Conservation (phyloP, 768 basidiomycete species). For the Peribolospora baueri region DNA sequence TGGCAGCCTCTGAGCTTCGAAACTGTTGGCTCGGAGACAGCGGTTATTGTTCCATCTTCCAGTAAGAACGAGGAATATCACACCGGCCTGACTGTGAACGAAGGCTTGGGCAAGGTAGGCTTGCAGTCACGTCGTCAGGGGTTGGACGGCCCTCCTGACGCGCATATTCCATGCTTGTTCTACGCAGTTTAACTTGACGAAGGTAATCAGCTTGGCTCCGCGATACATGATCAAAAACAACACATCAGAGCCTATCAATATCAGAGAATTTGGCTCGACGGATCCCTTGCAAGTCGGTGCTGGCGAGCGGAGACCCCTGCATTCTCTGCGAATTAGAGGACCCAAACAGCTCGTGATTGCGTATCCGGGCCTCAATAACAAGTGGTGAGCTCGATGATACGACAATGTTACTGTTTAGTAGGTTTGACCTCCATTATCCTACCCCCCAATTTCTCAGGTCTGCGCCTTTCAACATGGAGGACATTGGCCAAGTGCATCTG, state of each 20-base stretch:
- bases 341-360: slow-evolving; percentile 63
- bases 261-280: slow-evolving; percentile 64
- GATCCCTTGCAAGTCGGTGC: slow-evolving; percentile 38
- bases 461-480: slow-evolving; percentile 67
- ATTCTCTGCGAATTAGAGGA: slow-evolving; percentile 37
- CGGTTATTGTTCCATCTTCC: slow-evolving; percentile 42
- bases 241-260: slow-evolving; percentile 38
- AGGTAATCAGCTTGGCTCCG: slow-evolving; percentile 73
- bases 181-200: slow-evolving; percentile 57
- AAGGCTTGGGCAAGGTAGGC: slow-evolving; percentile 62
- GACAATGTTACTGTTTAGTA: slow-evolving; percentile 3
- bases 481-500: slow-evolving; percentile 62
- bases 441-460: slow-evolving; percentile 34
- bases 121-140: not conserved
- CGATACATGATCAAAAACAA: slow-evolving; percentile 76
- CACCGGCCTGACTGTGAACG: slow-evolving; percentile 69
- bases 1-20: slow-evolving; percentile 60
- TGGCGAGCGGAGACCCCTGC: slow-evolving; percentile 43
- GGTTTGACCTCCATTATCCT: not conserved
- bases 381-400: slow-evolving; percentile 35
- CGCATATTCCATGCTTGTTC: not conserved
- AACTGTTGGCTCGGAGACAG: slow-evolving; percentile 71
- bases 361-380: slow-evolving; percentile 55
- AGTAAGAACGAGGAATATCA: slow-evolving; percentile 43
- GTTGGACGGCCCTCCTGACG: not conserved